Base-by-base conservation (phyloP, 257 asterid species). In the Eucommia ulmoides region DNA sequence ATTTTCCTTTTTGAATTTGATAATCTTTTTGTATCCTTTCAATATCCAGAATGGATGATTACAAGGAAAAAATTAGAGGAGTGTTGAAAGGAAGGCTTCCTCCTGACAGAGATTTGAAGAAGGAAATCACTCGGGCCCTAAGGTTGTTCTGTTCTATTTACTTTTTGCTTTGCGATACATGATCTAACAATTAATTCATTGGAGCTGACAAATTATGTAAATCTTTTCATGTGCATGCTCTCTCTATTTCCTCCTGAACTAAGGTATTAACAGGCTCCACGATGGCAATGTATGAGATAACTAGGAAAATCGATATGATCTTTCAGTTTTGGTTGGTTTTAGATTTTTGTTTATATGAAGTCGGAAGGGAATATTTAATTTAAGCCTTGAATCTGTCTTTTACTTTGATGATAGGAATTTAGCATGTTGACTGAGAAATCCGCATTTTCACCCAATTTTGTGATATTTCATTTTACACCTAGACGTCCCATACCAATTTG, bases 41-140 rank as follows among this genome's bases (percentile, higher is more conserved):
- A 25, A 59, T 59, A 59, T 64, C 56, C 72, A 89, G 98, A 73
- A 65, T 85, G 63, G 92, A 89, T 60, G 96, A 89, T 53, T 57
- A 68, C 72, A 83, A 75, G 73, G 98, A 80, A 57, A 78, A 72
- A 64, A 65, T 89, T 54, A 74, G 88, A 70, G 89, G 72, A 55
- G 81, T 83, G 60, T 69, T 89, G 70, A 89, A 89, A 74, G 98
- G 98, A 70, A 89, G 94, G 75, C 66, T 82, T 66, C 98, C 98
- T 23, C 77, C 81, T 56, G 93, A 83, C 61, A 89, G 77, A 74
- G 96, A 89, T 68, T 73, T 89, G 76, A 85, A 76, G 67, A 70
- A 75, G n/a, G 98, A 89, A 67, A 66, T 89, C 57, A 33, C 66
- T 53, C 75, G 78, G 73, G 93, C 68, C 52, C 96, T 78, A 67